Evolutionary conservation across 1,139 yeast species (phyloP).

Genomic region (Candida labiduridarum): DNA sequence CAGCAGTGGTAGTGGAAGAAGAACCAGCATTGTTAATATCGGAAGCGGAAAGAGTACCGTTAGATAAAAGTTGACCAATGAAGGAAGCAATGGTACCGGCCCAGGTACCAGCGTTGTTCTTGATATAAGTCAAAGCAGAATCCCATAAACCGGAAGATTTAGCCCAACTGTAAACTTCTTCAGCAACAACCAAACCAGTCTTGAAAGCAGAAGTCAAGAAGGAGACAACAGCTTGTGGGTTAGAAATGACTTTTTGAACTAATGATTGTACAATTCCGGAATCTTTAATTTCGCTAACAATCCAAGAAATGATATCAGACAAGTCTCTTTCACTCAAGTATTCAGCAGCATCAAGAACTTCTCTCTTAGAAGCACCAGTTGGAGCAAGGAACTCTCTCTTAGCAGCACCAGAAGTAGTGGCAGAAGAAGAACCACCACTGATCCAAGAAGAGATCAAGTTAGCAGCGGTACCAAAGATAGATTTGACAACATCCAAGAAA

Average conservation of each 20-base stretch:
- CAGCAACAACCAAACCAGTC: constrained; percentile 37
- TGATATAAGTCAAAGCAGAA: constrained; percentile 33
- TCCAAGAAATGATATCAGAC: constrained; percentile 27
- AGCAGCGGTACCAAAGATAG: constrained; percentile 35
- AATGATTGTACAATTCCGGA: constrained; percentile 40
- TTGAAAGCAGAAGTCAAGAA: constrained; percentile 38
- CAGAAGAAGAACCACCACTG: constrained; percentile 20
- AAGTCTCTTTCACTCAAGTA: constrained; percentile 44
- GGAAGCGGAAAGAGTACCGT: constrained; percentile 27
- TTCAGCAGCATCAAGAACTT: constrained; percentile 18
- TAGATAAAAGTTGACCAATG: constrained; percentile 24
- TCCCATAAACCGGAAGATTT: constrained; percentile 41
- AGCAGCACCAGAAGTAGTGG: constrained; percentile 22
- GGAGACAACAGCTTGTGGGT: constrained; percentile 39
- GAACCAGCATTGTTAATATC: constrained; percentile 31
- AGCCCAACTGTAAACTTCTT: constrained; percentile 44
- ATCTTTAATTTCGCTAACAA: constrained; percentile 32
- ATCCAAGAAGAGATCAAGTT: constrained; percentile 29
- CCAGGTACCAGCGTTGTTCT: constrained; percentile 33
- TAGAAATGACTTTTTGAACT: constrained; percentile 30
- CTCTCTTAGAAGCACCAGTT: constrained; percentile 23
- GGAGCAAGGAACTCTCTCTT: constrained; percentile 21
- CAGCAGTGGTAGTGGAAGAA: constrained; percentile 20
- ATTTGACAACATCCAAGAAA: constrained; percentile 38
- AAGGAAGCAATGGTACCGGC: constrained; percentile 31